phyloP scores from a whole-genome alignment of 208 protist genomes.

The Crithidia sp. region DNA sequence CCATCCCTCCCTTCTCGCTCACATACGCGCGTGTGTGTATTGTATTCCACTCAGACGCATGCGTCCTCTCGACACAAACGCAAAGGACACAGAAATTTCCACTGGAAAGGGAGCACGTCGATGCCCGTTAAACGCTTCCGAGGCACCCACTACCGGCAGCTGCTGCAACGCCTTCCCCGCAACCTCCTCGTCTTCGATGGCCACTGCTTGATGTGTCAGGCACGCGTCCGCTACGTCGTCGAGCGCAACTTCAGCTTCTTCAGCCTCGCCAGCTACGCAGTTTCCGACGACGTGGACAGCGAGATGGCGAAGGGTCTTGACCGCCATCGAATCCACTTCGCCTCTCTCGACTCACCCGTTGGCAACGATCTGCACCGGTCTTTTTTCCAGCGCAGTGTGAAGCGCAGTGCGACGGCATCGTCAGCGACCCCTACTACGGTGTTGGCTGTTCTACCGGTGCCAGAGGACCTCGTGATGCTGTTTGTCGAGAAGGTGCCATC shows the following conservation, averaged over 20 bases:
- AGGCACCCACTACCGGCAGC: constrained; percentile 38
- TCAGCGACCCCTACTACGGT: not conserved
- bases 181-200: constrained; percentile 87
- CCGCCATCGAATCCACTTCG: constrained; percentile 67
- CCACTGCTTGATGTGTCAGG: constrained; percentile 77
- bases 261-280: constrained; percentile 42
- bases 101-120: not conserved
- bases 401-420: not conserved
- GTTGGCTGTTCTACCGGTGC: constrained; percentile 15
- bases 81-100: not conserved
- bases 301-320: constrained; percentile 48
- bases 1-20: no score
- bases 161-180: constrained; percentile 69
- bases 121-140: constrained; percentile 39
- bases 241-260: constrained; percentile 91
- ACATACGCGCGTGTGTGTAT: no score
- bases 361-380: constrained; percentile 50
- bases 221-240: constrained; percentile 68
- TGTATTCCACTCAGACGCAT: no score
- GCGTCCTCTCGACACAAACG: no score
- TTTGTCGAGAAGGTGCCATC: constrained; percentile 81
- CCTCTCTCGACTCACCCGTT: constrained; percentile 61
- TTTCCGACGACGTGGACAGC: constrained; percentile 19
- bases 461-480: constrained; percentile 62
- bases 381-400: constrained; percentile 35